Evolutionary conservation across 176 grass and related monocot genomes (phyloP), one percentile per base, ranked within the genome.

Genomic region (Eragrostis curvula): DNA sequence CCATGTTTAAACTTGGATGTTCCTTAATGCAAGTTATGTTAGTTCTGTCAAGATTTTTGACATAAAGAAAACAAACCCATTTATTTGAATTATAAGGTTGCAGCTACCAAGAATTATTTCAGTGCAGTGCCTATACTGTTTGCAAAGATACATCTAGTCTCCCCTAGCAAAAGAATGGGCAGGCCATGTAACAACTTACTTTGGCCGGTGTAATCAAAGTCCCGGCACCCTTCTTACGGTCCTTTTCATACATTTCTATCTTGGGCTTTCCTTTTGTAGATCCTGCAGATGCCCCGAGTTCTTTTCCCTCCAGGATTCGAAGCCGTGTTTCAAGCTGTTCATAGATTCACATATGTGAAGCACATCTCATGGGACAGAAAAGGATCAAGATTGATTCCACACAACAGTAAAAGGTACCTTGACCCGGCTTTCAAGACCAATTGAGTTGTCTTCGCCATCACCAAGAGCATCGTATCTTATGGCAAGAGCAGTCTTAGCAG

Each of bases 221-320:
- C 28, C 94, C 91, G 76, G 82, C 75, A 84, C 94, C 94, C 41
- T 88, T 91, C 86, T 94, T 97, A 61, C 87, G 49, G 60, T 97
- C 94, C 70, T 97, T 97, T 27, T 97, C 89, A 72, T 97, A 97
- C 29, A 66, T 43, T 74, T 97, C 91, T 61, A 94, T 97, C 87
- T 86, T 97, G n/a, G 89, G 94, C 79, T 90, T 97, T 57, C 91
- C 91, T 88, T 92, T 94, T n/a, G 91, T 74, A 8, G 94, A 90
- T 10, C 91, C 89, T 27, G 91, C 89, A 68, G 91, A 92, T 29
- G 43, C 90, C 28, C 84, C 89, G 61, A 97, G 65, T 49, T 97
- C 91, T 83, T 81, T 94, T 12, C 77, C 73, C 73, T 97, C 94
- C 41, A 97, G 90, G 53, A 92, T 62, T 15, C 89, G 68, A 77